Evolutionary conservation across 768 basidiomycete species (phyloP).

Genomic region (Boletus sensibilis): DNA sequence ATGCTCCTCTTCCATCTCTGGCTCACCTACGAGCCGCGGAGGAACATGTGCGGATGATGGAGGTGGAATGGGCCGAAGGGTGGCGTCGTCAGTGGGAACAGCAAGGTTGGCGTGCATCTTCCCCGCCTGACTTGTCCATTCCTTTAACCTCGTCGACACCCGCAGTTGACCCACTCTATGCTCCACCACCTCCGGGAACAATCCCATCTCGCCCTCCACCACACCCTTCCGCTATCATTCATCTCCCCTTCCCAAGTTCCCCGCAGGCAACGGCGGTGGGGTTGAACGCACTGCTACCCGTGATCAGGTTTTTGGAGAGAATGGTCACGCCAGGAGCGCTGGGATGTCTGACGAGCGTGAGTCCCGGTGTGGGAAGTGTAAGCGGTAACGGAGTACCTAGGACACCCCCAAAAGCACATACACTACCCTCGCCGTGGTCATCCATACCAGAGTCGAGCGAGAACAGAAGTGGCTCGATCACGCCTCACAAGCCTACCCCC

Average conservation of each 20-base stretch:
- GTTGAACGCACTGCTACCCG: constrained; percentile 57
- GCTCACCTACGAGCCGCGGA: constrained; percentile 71
- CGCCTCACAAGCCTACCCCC: constrained; percentile 7
- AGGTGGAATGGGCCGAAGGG: constrained; percentile 61
- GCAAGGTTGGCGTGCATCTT: constrained; percentile 6
- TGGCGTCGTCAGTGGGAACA: constrained; percentile 27
- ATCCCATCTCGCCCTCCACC: constrained; percentile 67
- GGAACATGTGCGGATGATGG: constrained; percentile 67
- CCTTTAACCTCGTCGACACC: background rate
- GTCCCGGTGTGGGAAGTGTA: background rate
- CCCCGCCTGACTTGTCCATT: background rate
- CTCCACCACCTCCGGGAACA: constrained; percentile 1
- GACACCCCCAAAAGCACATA: constrained; percentile 11
- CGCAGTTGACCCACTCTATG: constrained; percentile 5
- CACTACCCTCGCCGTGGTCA: constrained; percentile 16
- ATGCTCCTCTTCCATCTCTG: constrained; percentile 68
- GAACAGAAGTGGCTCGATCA: constrained; percentile 20
- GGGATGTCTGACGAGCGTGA: constrained; percentile 15
- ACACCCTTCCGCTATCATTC: constrained; percentile 67
- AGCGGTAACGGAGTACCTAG: constrained; percentile 5
- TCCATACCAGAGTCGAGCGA: constrained; percentile 17
- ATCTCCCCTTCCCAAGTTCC: constrained; percentile 73
- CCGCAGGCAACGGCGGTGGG: constrained; percentile 53
- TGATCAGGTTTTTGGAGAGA: constrained; percentile 67
- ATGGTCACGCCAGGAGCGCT: constrained; percentile 50